Evolutionary conservation across 129 eudicot genomes (phyloP), one percentile per base, ranked within the genome.

Genomic region (Flaveria robusta): DNA sequence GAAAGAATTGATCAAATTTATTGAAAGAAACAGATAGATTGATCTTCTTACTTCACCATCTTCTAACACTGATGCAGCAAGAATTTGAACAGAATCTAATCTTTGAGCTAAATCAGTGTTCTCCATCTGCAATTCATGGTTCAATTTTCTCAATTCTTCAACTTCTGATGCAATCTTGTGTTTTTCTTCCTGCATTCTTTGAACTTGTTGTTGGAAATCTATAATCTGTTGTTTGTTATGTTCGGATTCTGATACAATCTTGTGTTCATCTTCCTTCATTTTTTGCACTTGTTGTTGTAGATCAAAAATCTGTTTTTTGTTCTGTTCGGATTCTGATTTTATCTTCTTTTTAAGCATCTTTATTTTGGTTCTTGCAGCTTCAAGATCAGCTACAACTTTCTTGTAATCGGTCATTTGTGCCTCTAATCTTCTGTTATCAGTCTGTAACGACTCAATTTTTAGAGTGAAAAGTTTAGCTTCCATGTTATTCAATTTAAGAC

Each of bases 281-380:
- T 78, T 87, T 45, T 71, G 71, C 15, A 93, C 96, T 39, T 86
- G 82, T 45, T 87, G 87, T 60, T 86, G 88, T 43, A 88, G 88
- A 70, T 72, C 77, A 9, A 87, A 27, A 7, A 87, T 84, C 54
- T 87, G 87, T 59, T 86, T 89, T 63, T 74, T 80, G 65, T 84
- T 85, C 18, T 84, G 88, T 75, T 88, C 90, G 19, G 91, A 82
- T 83, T 87, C 93, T 10, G 62, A 79, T 71, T 87, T 88, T 63
- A 88, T 71, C 43, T 87, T 93, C 85, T 72, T 88, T 74, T 85
- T 87, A 3, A 90, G 84, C 63, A 71, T 26, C 76, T 82, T 93
- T 47, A 93, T 85, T 83, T 88, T 89, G 20, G 92, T 83, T 76
- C 85, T 84, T 22, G 97, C 93, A 54, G 88, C 88, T 81, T 90